phyloP scores from a whole-genome alignment of 176 grass and related monocot genomes.

The Alloteropsis semialata region DNA sequence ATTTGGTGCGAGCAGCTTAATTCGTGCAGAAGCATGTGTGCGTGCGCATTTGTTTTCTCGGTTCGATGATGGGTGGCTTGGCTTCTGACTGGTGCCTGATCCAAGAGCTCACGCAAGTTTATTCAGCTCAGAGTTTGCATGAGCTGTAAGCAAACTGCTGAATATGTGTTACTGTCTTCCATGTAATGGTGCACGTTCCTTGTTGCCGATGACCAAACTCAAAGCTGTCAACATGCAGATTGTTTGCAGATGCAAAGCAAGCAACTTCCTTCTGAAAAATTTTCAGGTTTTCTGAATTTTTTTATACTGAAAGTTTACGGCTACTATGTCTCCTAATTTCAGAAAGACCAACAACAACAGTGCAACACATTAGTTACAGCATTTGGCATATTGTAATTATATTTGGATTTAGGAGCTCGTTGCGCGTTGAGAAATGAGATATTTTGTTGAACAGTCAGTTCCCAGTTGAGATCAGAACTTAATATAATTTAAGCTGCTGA shows the following conservation, averaged over 20 bases:
- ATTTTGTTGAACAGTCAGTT: conserved; percentile 1
- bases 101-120: conserved; percentile 37
- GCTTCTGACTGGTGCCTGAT: conserved; percentile 38
- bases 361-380: not conserved
- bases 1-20: conserved; percentile 45
- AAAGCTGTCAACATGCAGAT: not conserved
- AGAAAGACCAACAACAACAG: conserved; percentile 4
- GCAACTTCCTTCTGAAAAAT: not conserved
- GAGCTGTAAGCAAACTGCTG: conserved; percentile 39
- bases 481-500: not conserved
- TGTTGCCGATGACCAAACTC: not conserved
- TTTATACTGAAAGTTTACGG: not conserved
- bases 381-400: not conserved
- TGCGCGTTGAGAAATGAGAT: not conserved
- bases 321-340: not conserved
- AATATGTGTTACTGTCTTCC: not conserved
- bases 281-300: not conserved
- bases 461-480: conserved; percentile 2
- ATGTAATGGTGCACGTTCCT: conserved; percentile 21
- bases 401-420: not conserved
- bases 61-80: conserved; percentile 20
- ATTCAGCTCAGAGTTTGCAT: conserved; percentile 31
- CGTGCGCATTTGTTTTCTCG: conserved; percentile 36
- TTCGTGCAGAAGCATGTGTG: conserved; percentile 48
- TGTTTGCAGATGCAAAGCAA: not conserved